These are phyloP conservation scores for Aspergillus biplanus DNA, from an alignment of 495 filamentous ascomycete genomes.

Conservation along the genomic window DNA sequence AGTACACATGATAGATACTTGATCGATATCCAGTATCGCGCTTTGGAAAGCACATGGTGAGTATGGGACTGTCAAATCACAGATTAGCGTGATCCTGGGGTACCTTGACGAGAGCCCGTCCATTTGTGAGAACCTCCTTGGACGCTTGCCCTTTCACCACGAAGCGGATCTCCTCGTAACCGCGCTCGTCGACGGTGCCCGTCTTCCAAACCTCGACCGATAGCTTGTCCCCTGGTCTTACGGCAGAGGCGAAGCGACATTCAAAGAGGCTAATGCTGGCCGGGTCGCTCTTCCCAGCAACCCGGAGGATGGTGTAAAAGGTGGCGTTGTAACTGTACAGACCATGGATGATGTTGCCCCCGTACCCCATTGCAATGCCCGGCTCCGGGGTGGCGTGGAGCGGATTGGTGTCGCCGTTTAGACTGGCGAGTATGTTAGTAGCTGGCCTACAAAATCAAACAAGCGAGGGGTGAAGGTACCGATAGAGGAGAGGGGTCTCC, in stretches of 20 bases:
- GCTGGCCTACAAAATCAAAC: too few relatives aligned
- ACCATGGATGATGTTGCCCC: constrained; percentile 85
- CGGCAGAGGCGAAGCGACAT: constrained; percentile 81
- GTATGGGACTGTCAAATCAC: too few relatives aligned
- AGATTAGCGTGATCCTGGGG: not conserved
- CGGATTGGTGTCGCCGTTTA: constrained; percentile 91
- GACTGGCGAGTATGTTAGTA: constrained; percentile 32
- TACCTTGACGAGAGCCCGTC: constrained; percentile 40
- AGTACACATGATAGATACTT: too few relatives aligned
- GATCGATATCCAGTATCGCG: too few relatives aligned
- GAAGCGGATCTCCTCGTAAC: constrained; percentile 81
- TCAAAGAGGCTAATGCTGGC: constrained; percentile 82
- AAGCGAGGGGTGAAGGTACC: constrained; percentile 30
- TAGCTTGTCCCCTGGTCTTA: constrained; percentile 66
- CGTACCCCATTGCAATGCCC: constrained; percentile 84
- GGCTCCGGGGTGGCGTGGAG: constrained; percentile 86
- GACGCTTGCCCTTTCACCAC: constrained; percentile 66
- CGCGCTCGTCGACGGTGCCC: constrained; percentile 58
- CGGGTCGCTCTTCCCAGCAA: constrained; percentile 74
- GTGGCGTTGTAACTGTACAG: constrained; percentile 82
- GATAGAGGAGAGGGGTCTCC: constrained; percentile 75
- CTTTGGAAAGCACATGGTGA: too few relatives aligned
- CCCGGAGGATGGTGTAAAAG: constrained; percentile 68
- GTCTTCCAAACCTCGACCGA: constrained; percentile 53
- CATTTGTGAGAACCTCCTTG: constrained; percentile 85